Conservation (phyloP, 179 eudicot genomes). For the Gypsophila paniculata region DNA sequence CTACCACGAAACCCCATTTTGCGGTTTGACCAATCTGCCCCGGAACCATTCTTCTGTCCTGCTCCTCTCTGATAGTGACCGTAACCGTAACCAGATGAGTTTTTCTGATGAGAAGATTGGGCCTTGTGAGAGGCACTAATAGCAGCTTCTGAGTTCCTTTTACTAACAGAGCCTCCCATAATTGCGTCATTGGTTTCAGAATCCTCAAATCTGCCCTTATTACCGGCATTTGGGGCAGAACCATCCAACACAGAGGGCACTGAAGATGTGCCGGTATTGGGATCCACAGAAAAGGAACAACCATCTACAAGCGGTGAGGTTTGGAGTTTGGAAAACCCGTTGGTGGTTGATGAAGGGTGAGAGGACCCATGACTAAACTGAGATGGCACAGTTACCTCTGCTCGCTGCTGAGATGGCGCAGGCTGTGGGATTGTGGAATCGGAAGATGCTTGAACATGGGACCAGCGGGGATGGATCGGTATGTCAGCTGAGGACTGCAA, state of each 20-base stretch:
- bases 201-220: slow-evolving; percentile 34
- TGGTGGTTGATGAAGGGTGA: slow-evolving; percentile 43
- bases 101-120: slow-evolving; percentile 47
- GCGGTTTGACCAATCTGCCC: slow-evolving; percentile 63
- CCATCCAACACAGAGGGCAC: slow-evolving; percentile 25
- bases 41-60: slow-evolving; percentile 45
- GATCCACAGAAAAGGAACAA: slow-evolving; percentile 29
- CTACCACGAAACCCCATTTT: slow-evolving; percentile 76
- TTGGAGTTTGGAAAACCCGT: slow-evolving; percentile 48
- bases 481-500: slow-evolving; percentile 63
- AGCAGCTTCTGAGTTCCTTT: slow-evolving; percentile 28
- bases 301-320: slow-evolving; percentile 39
- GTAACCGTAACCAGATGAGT: slow-evolving; percentile 34
- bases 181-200: slow-evolving; percentile 29
- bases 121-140: slow-evolving; percentile 29
- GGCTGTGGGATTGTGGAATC: slow-evolving; percentile 48
- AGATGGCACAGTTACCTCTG: slow-evolving; percentile 44
- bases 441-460: slow-evolving; percentile 61
- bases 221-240: slow-evolving; percentile 28
- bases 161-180: slow-evolving; percentile 30
- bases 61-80: slow-evolving; percentile 52
- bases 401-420: slow-evolving; percentile 56
- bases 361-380: slow-evolving; percentile 44
- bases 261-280: slow-evolving; percentile 37
- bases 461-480: slow-evolving; percentile 73